Evolutionary conservation across 1,284 basidiomycete genomes (phyloP), one percentile per base, ranked within the genome.

Genomic region (Papiliotrema laurentii): DNA sequence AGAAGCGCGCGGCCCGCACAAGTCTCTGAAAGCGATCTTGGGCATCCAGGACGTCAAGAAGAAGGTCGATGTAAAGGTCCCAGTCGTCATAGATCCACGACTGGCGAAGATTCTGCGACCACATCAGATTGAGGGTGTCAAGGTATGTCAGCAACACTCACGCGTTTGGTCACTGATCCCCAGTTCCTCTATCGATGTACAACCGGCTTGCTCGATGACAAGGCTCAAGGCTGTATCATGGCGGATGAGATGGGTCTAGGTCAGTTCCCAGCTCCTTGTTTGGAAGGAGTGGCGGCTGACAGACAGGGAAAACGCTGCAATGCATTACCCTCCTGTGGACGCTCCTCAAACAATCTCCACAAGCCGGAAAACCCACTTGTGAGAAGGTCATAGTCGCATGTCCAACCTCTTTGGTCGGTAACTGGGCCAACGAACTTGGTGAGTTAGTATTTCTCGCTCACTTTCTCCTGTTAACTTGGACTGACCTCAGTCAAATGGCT

Each of bases 161-260:
- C 45, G 45, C 22, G 46, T 45, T 51, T 41, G 54, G 28, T 27
- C 44, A 26, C 54, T 68, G 19, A 63, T 45, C 31, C 16, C 3
- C 38, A 68, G 86, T 98, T 98, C 73, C 75, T 99, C 67, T 99
- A 97, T 74, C 85, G 83, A 70, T 94, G 92, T 68, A 86, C 92
- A 7, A 97, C 90, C 0, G 96, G 93, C 2, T 87, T 96, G 83
- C 75, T 93, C 43, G 87, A 87, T 24, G 84, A 91, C 45, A 88
- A 90, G 59, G 91, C 94, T 49, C 91, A 91, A 63, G 94, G 94
- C 0, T 97, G 91, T 64, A 98, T 98, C 68, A 93, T 98, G 87
- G 94, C 96, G 0, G 94, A 98, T 68, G 94, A 97, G 74, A 98
- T 98, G 94, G 94, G 96, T 66, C 82, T 94, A 21, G 89, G 90